phyloP scores from a whole-genome alignment of 2,329 filamentous ascomycete species.

The Escovopsis sp. region DNA sequence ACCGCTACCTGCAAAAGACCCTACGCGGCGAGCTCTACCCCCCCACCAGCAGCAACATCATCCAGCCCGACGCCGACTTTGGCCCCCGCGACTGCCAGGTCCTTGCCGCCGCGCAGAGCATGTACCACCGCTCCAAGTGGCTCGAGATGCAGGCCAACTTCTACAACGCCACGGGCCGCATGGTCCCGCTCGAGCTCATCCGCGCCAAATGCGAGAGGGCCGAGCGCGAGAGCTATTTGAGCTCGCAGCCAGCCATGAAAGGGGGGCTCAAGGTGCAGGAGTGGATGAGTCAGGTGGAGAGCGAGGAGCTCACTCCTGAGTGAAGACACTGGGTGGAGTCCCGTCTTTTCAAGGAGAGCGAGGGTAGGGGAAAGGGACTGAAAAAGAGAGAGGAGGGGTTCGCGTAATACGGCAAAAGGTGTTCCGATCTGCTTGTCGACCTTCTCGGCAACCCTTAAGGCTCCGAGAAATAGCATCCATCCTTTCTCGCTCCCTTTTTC shows the following conservation, averaged over 20 bases:
- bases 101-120: conserved; percentile 20
- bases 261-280: conserved; percentile 1
- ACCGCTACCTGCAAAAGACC: conserved; percentile 17
- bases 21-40: conserved; percentile 16
- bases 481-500: too few species aligned
- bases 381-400: too few species aligned
- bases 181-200: conserved; percentile 24
- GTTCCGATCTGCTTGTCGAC: too few species aligned
- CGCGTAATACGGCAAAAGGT: too few species aligned
- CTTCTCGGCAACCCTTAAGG: too few species aligned
- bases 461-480: too few species aligned
- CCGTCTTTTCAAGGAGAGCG: too few species aligned
- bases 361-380: too few species aligned
- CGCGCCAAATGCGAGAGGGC: conserved; percentile 18
- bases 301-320: neutral
- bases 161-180: conserved; percentile 26
- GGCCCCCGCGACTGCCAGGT: conserved; percentile 18
- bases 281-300: neutral
- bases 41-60: conserved; percentile 9
- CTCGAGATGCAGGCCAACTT: conserved; percentile 29
- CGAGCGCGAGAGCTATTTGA: conserved; percentile 7
- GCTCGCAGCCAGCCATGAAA: neutral
- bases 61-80: conserved; percentile 12
- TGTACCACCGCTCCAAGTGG: conserved; percentile 19
- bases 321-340: too few species aligned